A percentile compares a stretch with the other conserved stretches of the same genome.
phyloP scores from a whole-genome alignment of 768 basidiomycete genomes.

The Boletus rex-veris region DNA sequence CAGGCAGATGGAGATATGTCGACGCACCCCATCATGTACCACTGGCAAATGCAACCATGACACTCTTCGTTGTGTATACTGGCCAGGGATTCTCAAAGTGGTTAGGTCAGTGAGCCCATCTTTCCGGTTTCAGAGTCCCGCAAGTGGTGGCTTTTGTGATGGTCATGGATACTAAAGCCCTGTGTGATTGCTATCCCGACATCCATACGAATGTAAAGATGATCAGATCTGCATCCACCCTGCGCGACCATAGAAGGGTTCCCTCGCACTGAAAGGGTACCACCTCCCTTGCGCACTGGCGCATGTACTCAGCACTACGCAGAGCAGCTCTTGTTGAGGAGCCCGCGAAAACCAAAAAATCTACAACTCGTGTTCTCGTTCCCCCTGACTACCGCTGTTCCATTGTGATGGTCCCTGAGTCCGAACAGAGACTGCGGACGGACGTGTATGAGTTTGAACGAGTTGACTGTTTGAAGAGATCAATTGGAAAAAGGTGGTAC shows the following conservation, averaged over 20 bases:
- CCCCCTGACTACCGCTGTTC: too few relatives aligned
- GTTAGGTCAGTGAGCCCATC: not conserved
- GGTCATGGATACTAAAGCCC: not conserved
- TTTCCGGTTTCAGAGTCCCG: not conserved
- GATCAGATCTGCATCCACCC: not conserved
- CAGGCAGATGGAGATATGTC: constrained; percentile 15
- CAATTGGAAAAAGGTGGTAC: too few relatives aligned
- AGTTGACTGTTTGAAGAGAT: too few relatives aligned
- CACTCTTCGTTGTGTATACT: not conserved
- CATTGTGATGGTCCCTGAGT: too few relatives aligned
- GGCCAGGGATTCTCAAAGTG: not conserved
- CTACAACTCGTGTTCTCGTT: too few relatives aligned
- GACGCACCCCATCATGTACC: constrained; percentile 26
- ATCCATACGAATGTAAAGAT: not conserved
- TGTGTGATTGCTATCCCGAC: not conserved
- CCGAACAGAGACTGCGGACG: too few relatives aligned
- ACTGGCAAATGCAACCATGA: constrained; percentile 21
- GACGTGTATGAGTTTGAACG: too few relatives aligned
- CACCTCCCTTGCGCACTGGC: too few relatives aligned
- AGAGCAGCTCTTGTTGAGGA: too few relatives aligned
- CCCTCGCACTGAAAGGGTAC: not conserved
- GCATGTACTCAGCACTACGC: too few relatives aligned
- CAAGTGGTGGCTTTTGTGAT: not conserved
- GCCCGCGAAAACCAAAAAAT: too few relatives aligned
- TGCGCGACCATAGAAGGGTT: too few relatives aligned